A percentile compares a stretch with the other conserved stretches of the same genome.
Evolutionary conservation across 495 filamentous ascomycete genomes (phyloP).

Genomic region (Evernia prunastri): DNA sequence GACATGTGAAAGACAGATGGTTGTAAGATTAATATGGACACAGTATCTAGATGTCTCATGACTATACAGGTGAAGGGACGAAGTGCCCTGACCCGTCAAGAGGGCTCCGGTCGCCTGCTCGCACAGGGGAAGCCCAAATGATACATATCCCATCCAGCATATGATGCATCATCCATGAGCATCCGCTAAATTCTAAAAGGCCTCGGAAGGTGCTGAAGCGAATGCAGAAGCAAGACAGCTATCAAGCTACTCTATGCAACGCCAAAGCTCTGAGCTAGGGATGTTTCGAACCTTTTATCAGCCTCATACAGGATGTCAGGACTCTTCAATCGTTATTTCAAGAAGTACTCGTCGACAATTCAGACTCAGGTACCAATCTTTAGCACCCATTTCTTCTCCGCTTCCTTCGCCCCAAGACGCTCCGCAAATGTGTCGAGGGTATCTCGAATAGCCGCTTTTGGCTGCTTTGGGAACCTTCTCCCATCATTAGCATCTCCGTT

Average conservation of each 20-base stretch:
- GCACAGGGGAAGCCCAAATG: neutral
- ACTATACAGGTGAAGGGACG: too few relatives aligned
- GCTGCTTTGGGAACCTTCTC: slow-evolving; percentile 59
- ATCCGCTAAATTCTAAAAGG: neutral
- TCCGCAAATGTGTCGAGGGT: slow-evolving; percentile 66
- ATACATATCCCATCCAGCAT: neutral
- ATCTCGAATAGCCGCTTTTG: slow-evolving; percentile 63
- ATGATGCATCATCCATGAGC: neutral
- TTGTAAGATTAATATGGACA: too few relatives aligned
- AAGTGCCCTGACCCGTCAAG: neutral
- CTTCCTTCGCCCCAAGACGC: slow-evolving; percentile 55
- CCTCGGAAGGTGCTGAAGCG: neutral
- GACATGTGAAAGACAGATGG: too few relatives aligned
- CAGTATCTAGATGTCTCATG: too few relatives aligned
- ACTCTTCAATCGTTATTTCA: neutral
- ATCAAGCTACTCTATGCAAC: neutral
- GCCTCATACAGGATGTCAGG: neutral
- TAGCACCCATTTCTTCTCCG: slow-evolving; percentile 57
- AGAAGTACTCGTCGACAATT: neutral
- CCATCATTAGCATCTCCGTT: slow-evolving; percentile 1
- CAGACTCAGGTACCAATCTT: neutral
- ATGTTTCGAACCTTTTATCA: neutral
- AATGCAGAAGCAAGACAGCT: neutral
- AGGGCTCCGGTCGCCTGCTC: neutral
- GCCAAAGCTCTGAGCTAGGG: neutral